Percentiles rank a stretch among this genome's conserved stretches.
phyloP scores from a whole-genome alignment of 2,329 filamentous ascomycete genomes.

The Onygena corvina region DNA sequence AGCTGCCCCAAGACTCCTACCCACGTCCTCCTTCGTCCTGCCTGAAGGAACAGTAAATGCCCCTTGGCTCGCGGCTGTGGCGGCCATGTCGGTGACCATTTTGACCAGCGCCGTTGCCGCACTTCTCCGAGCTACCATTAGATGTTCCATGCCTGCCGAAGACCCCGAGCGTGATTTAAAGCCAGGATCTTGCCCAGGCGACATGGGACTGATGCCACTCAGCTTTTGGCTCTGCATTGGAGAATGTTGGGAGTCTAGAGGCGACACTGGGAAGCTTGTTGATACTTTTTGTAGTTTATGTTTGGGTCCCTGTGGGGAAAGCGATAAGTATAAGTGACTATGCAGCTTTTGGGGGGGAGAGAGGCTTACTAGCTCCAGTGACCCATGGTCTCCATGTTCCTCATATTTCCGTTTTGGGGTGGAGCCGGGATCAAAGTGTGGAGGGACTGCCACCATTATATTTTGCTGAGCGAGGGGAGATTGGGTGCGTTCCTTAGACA shows the following conservation, averaged over 20 bases:
- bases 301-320: constrained; percentile 27
- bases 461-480: constrained; percentile 23
- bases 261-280: constrained; percentile 16
- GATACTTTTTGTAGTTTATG: constrained; percentile 33
- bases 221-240: constrained; percentile 24
- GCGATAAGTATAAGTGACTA: neutral
- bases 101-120: constrained; percentile 60
- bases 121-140: constrained; percentile 53
- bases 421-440: constrained; percentile 16
- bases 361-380: constrained; percentile 25
- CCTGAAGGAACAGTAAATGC: constrained; percentile 52
- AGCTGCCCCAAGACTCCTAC: constrained; percentile 60
- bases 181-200: constrained; percentile 21
- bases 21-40: constrained; percentile 50
- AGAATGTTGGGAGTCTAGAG: constrained; percentile 19
- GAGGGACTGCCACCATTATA: constrained; percentile 18
- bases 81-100: constrained; percentile 54
- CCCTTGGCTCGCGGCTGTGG: constrained; percentile 53
- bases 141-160: constrained; percentile 36
- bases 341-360: neutral
- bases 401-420: constrained; percentile 36
- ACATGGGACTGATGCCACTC: constrained; percentile 22
- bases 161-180: constrained; percentile 25
- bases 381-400: constrained; percentile 20
- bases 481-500: constrained; percentile 19